Base-by-base conservation (phyloP, 305 asterid species). In the Fraxinus velutina region DNA sequence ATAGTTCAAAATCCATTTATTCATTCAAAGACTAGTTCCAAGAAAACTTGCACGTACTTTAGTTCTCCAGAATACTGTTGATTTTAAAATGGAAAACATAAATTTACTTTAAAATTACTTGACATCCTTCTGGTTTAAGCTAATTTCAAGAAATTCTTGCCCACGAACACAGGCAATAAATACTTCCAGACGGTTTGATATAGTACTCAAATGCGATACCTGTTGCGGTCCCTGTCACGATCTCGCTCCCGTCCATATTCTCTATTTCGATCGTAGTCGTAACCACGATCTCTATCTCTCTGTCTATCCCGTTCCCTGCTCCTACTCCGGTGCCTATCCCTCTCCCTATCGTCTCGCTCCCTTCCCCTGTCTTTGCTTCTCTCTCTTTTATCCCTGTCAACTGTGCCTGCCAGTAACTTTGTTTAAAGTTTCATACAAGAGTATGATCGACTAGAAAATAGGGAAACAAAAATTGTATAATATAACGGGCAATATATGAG, bases 331-430 rank as follows among this genome's bases (percentile, higher is more conserved):
- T 87, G 91, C 91, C 93, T 92, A 42, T 90, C 93, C 77, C 91
- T 85, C 73, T 88, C 88, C 77, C 88, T 94, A 32, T 91, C 94
- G 13, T 89, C 92, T 47, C 88, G 92, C 21, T 90, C 96, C 86
- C 96, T 88, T 79, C 94, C 92, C 76, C 92, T 86, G 52, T 87
- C 98, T 86, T 90, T 89, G 79, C 91, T 89, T 86, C 93, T 90
- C 33, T 93, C 97, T 86, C 90, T 88, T 82, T 87, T 88, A 50
- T 90, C 93, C 86, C 85, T 84, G 15, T 91, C 97, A 81, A 92
- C 89, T 72, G 86, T 74, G 68, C 89, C 91, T 85, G 88, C 81
- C 66, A 55, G 72, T 50, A 77, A 70, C 36, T 44, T 34, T 32
- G 57, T 60, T 70, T 79, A 60, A 78, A 36, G 10, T 78, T 80